Evolutionary conservation across 108 stramenopile species (phyloP), one percentile per base, ranked within the genome.

Genomic region (Fragilariopsis cylindrus): DNA sequence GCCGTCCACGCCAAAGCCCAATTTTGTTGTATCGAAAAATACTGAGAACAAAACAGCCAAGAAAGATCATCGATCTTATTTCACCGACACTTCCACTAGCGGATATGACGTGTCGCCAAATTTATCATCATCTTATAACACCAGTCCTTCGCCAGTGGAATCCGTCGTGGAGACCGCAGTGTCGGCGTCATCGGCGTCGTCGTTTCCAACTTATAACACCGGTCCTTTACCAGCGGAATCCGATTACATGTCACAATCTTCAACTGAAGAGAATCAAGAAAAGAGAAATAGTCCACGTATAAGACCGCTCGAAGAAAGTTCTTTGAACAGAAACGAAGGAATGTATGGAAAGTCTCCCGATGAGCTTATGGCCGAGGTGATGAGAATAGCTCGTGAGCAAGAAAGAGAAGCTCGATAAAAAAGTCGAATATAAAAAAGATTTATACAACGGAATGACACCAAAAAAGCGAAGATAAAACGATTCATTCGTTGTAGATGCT

Each of bases 381-480:
- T 63, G 62, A 63, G 62, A 63, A 44, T 63, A 63, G 62, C 62
- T 8, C 62, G 62, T 4, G 62, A 63, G 62, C 62, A 63, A 63
- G 62, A 63, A 63, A 63, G 13, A 63, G 62, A 63, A 40, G 46
- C 6, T 43, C 62, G 21, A 30, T 60, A 30, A 56, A n/a, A 1
- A 9, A 5, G 5, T 56, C 55, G 58, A 39, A 6, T 63, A 43
- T 63, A 2, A 41, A 63, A 41, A 63, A 43, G 7, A 63, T 44
- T 40, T 4, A 3, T 63, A 44, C 43, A 12, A 21, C 21, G 21
- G 7, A 60, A 60, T 12, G 13, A 50, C 50, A 12, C 0, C 50
- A 50, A 50, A 50, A 50, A 50, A 50, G 21, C 21, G 21, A 21
- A 21, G 21, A 1, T 21, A 21, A 21, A 1, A 21, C 21, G 21